A percentile compares a stretch with the other conserved stretches of the same genome.
phyloP scores from a whole-genome alignment of 257 asterid genomes.

The Paulownia fortunei region DNA sequence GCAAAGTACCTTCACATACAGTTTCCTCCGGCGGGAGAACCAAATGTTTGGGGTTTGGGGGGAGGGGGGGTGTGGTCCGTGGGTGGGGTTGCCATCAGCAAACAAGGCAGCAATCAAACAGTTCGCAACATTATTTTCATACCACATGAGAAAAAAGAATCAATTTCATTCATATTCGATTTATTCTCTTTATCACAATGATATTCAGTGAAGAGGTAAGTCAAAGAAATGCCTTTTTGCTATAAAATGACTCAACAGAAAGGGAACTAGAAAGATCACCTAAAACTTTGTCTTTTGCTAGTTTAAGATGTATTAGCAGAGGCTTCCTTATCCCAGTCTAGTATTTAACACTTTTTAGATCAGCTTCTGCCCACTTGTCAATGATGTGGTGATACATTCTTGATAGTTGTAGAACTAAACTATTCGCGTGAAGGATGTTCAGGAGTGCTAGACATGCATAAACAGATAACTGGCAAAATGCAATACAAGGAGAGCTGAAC shows the following conservation, averaged over 20 bases:
- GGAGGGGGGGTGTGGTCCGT: not conserved
- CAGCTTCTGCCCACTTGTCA: not conserved
- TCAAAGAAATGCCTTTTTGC: not conserved
- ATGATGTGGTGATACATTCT: not conserved
- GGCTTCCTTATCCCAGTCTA: not conserved
- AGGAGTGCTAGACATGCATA: not conserved
- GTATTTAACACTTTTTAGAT: not conserved
- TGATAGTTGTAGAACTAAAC: not conserved
- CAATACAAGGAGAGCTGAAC: not conserved
- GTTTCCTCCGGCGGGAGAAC: not conserved
- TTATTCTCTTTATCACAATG: not conserved
- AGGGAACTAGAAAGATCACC: constrained; percentile 4
- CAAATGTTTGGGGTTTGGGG: not conserved
- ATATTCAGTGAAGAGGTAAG: constrained; percentile 5
- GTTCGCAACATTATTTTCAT: no score
- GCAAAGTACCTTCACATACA: not conserved
- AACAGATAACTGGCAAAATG: not conserved
- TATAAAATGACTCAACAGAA: not conserved
- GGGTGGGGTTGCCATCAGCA: no score
- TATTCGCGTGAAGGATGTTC: not conserved
- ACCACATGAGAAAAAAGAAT: no score
- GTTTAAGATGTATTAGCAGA: not conserved
- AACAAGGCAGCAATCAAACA: no score
- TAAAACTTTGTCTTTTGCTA: not conserved
- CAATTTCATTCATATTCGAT: not conserved